phyloP scores from a whole-genome alignment of 345 rosid species.

The Heritiera littoralis region DNA sequence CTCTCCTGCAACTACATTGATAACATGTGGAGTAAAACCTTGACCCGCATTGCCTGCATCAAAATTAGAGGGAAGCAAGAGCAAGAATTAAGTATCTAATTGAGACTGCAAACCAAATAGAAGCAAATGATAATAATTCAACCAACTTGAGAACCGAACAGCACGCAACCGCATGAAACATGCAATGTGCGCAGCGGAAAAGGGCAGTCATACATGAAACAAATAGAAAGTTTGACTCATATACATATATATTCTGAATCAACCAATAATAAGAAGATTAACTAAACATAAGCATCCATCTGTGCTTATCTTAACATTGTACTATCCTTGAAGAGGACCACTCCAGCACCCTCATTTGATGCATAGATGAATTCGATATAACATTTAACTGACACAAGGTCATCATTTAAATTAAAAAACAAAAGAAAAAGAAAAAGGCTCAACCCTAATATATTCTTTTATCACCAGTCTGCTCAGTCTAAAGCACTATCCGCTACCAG shows the following conservation, averaged over 20 bases:
- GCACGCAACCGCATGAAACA: too few species aligned
- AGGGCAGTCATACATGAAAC: too few species aligned
- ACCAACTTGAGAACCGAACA: too few species aligned
- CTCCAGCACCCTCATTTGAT: not conserved
- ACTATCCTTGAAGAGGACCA: not conserved
- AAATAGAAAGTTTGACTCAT: too few species aligned
- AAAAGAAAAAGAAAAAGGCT: not conserved
- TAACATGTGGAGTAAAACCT: slow-evolving; percentile 75
- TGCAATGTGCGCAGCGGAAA: too few species aligned
- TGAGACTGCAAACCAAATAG: not conserved
- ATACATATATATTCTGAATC: too few species aligned
- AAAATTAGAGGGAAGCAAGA: slow-evolving; percentile 16
- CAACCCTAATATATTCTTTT: not conserved
- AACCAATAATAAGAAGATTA: too few species aligned
- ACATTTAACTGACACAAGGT: not conserved
- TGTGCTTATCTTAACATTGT: not conserved
- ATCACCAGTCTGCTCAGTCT: not conserved
- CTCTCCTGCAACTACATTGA: slow-evolving; percentile 78
- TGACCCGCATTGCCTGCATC: slow-evolving; percentile 71
- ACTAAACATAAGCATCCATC: not conserved
- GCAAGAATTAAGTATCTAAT: slow-evolving; percentile 12
- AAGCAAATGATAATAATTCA: too few species aligned
- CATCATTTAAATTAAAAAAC: not conserved
- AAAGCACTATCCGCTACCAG: not conserved
- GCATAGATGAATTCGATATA: not conserved